A percentile compares a stretch with the other conserved stretches of the same genome.
Conservation (phyloP, 345 rosid genomes). For the Turritis glabra region DNA sequence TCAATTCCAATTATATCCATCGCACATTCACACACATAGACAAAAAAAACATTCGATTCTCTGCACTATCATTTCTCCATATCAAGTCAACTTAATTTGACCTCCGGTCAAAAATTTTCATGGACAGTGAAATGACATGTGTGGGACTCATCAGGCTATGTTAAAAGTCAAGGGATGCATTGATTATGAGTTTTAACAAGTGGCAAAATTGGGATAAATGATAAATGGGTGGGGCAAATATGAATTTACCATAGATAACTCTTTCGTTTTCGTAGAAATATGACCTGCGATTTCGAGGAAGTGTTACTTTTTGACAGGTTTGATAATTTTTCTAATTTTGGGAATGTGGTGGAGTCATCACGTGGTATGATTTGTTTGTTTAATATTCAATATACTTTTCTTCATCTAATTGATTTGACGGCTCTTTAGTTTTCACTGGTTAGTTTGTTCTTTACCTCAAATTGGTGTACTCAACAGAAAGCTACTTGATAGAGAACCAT, state of each 20-base stretch:
- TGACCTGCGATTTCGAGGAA: neutral
- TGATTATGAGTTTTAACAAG: neutral
- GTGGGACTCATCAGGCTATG: neutral
- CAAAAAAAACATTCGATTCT: neutral
- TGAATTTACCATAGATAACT: neutral
- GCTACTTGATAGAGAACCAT: slow-evolving; percentile 1
- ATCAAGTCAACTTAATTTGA: neutral
- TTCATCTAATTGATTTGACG: slow-evolving; percentile 25
- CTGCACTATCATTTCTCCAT: neutral
- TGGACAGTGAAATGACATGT: neutral
- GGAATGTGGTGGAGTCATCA: slow-evolving; percentile 22
- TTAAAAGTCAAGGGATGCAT: neutral
- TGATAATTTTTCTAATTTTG: neutral
- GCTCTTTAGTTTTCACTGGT: slow-evolving; percentile 26
- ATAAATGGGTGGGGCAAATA: neutral
- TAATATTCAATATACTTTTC: neutral
- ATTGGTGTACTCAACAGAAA: slow-evolving; percentile 30
- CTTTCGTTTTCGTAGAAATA: too few species aligned
- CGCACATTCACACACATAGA: neutral
- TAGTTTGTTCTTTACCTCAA: slow-evolving; percentile 35
- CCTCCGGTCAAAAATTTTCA: neutral
- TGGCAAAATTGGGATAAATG: neutral
- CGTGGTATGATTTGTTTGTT: slow-evolving; percentile 16
- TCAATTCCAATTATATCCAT: neutral
- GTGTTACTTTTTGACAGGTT: neutral